phyloP scores from a whole-genome alignment of 1,284 basidiomycete species.

The Afroboletus lepidellus region DNA sequence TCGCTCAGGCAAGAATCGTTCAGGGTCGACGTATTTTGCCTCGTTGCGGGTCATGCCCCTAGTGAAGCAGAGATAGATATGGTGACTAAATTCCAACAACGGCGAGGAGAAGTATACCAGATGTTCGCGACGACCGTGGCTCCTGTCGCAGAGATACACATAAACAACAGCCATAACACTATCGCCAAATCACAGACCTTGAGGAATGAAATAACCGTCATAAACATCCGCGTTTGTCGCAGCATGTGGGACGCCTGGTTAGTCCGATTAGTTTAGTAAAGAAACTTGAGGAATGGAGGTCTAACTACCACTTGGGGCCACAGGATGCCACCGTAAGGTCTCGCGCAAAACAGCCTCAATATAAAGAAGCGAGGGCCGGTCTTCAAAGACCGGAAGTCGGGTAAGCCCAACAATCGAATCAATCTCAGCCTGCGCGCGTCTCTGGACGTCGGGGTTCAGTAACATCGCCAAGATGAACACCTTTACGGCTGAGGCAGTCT shows the following conservation, averaged over 20 bases:
- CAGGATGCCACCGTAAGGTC: conserved; percentile 32
- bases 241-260: conserved; percentile 29
- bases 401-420: conserved; percentile 25
- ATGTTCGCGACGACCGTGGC: conserved; percentile 30
- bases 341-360: conserved; percentile 33
- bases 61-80: too few relatives aligned
- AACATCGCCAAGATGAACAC: conserved; percentile 32
- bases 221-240: conserved; percentile 26
- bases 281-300: background rate
- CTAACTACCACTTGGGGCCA: conserved; percentile 24
- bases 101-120: conserved; percentile 12
- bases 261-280: background rate
- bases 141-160: conserved; percentile 13
- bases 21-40: conserved; percentile 30
- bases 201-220: conserved; percentile 31
- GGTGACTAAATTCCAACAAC: too few relatives aligned
- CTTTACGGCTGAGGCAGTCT: conserved; percentile 31
- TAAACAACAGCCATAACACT: background rate
- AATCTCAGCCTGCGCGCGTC: conserved; percentile 27
- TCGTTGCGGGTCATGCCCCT: conserved; percentile 34
- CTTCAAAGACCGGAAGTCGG: conserved; percentile 30
- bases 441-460: conserved; percentile 28
- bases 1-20: conserved; percentile 29
- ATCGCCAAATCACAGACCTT: conserved; percentile 20
- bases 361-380: conserved; percentile 29